Evolutionary conservation across 2,329 filamentous ascomycete genomes (phyloP).

Genomic region (Xylaria hypoxylon): DNA sequence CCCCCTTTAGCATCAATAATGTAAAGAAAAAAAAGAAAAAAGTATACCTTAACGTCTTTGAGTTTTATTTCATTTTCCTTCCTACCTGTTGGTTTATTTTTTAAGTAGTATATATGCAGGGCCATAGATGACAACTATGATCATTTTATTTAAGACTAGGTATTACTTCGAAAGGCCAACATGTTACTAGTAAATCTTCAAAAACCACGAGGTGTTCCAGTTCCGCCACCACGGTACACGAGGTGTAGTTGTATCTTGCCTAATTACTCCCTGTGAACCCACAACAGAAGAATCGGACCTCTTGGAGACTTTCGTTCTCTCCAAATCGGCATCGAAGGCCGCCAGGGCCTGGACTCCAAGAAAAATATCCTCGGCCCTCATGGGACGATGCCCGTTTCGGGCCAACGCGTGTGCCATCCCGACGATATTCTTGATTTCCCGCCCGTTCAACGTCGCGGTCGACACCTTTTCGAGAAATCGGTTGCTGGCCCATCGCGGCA

Average conservation of each 20-base stretch:
- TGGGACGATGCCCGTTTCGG: not conserved
- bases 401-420: not conserved
- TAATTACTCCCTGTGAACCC: not conserved
- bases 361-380: not conserved
- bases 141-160: too few species aligned
- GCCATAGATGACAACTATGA: too few species aligned
- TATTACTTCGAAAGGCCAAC: too few species aligned
- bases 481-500: not conserved
- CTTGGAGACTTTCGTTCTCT: not conserved
- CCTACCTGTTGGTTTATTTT: too few species aligned
- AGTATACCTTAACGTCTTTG: too few species aligned
- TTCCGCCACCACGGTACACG: not conserved
- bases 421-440: not conserved
- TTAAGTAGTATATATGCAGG: too few species aligned
- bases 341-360: not conserved
- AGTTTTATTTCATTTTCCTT: too few species aligned
- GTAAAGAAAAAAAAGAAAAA: too few species aligned
- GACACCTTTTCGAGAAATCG: not conserved
- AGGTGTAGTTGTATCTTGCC: not conserved
- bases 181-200: not conserved
- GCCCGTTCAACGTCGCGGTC: not conserved
- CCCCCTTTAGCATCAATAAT: too few species aligned
- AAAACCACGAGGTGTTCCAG: not conserved
- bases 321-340: not conserved
- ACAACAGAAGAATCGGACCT: not conserved